phyloP scores from a whole-genome alignment of 1,284 basidiomycete species.

The Ustilago hordei region DNA sequence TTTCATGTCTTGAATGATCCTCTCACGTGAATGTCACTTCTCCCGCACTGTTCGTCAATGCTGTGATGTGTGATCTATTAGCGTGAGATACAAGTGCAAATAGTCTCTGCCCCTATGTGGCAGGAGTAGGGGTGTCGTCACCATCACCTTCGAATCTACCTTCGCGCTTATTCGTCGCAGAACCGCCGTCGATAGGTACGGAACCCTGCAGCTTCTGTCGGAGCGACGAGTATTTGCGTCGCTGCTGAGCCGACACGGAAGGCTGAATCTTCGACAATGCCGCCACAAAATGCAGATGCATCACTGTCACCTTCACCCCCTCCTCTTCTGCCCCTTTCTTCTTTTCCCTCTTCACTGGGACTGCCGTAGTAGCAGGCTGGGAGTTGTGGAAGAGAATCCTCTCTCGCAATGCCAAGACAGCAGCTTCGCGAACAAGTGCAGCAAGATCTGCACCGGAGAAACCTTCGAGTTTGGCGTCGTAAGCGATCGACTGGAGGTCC shows the following conservation, averaged over 20 bases:
- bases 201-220: conserved; percentile 46
- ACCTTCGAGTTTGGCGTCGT: conserved; percentile 59
- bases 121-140: conserved; percentile 15
- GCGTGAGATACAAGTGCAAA: conserved; percentile 16
- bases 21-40: conserved; percentile 1
- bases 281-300: conserved; percentile 77
- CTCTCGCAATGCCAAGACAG: conserved; percentile 82
- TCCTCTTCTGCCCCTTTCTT: conserved; percentile 16
- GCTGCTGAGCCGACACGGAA: conserved; percentile 84
- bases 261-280: conserved; percentile 87
- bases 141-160: conserved; percentile 21
- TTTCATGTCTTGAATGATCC: neutral
- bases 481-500: conserved; percentile 51
- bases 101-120: conserved; percentile 10
- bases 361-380: conserved; percentile 1
- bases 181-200: conserved; percentile 31
- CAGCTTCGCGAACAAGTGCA: conserved; percentile 75
- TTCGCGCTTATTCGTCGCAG: conserved; percentile 13
- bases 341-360: conserved; percentile 10
- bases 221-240: conserved; percentile 76
- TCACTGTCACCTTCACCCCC: conserved; percentile 63
- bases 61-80: neutral
- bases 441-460: conserved; percentile 68
- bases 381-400: conserved; percentile 48
- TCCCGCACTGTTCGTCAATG: neutral